Evolutionary conservation across 139 green algal species (phyloP), one percentile per base, ranked within the genome.

Genomic region (Micractinium sp.): DNA sequence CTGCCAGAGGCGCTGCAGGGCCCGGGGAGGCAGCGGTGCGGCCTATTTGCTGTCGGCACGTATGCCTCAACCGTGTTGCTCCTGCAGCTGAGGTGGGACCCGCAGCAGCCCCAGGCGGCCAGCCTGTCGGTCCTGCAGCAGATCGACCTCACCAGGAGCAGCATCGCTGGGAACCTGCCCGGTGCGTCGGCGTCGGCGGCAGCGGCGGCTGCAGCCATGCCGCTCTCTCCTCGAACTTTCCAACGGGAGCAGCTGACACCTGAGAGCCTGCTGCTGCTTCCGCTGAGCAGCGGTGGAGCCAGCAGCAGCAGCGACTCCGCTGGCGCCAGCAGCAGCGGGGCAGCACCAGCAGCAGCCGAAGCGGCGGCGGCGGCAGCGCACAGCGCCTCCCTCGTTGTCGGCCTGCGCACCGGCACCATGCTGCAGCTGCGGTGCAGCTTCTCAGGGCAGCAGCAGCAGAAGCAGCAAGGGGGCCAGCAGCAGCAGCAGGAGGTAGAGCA

Each of bases 401-500:
- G 85, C 71, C 71, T 88, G 69, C 85, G 85, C 71, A 88, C 85
- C 20, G 85, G 85, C 31, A 38, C 31, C 85, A 23, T 88, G 31
- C 19, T 88, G 71, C 85, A 88, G 85, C 53, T 88, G 69, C 39
- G 3, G 0, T 88, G 85, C 69, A 73, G 69, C 71, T 35, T 61
- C 39, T 15, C 33, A 3, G 81, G 29, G 36, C 22, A 29, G n/a
- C 47, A 47, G 78, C 38, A 83, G 78, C 78, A 3, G 39, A 39
- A 83, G 80, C 53, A 73, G 69, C 29, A 61, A 0, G 80, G 27
- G 36, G 31, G 47, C 53, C n/a, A 47, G 78, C 38, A 83, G 78
- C 78, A 19, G 39, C 78, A 83, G 80, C 53, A 73, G 71, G 69
- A 82, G 71, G 61, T 15, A 13, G n/a, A 33, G 71, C 31, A n/a